Conservation (phyloP, 345 rosid species). For the Noccaea bulbosa region DNA sequence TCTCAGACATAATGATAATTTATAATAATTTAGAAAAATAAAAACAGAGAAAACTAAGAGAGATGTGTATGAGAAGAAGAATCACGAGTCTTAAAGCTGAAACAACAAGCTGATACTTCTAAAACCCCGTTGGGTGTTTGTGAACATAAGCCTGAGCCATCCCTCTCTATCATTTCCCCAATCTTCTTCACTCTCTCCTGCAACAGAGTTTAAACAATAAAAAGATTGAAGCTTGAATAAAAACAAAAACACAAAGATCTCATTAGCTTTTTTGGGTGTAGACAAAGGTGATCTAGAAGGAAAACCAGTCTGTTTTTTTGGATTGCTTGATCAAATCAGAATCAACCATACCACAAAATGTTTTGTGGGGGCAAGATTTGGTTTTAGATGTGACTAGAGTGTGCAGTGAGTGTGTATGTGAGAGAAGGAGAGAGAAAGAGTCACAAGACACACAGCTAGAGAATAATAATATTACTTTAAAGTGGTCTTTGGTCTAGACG, state of each 20-base stretch:
- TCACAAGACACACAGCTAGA: conserved; percentile 43
- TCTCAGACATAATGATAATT: conserved; percentile 17
- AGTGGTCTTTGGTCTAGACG: conserved; percentile 40
- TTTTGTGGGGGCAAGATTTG: conserved; percentile 37
- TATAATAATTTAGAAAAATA: neutral
- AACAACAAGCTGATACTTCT: conserved; percentile 45
- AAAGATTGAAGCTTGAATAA: conserved; percentile 24
- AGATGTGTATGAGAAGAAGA: conserved; percentile 40
- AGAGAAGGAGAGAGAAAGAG: conserved; percentile 30
- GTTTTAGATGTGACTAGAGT: conserved; percentile 40
- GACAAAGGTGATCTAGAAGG: conserved; percentile 8
- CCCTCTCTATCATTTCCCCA: conserved; percentile 41
- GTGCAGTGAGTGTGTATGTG: conserved; percentile 26
- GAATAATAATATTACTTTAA: conserved; percentile 13
- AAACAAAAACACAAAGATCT: conserved; percentile 21
- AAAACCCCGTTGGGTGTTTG: conserved; percentile 46
- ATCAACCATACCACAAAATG: conserved; percentile 27
- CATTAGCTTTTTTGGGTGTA: neutral
- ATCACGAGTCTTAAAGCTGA: conserved; percentile 38
- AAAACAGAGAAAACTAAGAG: conserved; percentile 25
- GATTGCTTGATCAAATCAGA: conserved; percentile 34
- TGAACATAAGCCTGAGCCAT: conserved; percentile 35
- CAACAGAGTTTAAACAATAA: conserved; percentile 32
- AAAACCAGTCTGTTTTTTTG: conserved; percentile 9
- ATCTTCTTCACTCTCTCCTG: conserved; percentile 46